Base-by-base conservation (phyloP, 2,329 filamentous ascomycete genomes). In the Trichoderma aggressivum region DNA sequence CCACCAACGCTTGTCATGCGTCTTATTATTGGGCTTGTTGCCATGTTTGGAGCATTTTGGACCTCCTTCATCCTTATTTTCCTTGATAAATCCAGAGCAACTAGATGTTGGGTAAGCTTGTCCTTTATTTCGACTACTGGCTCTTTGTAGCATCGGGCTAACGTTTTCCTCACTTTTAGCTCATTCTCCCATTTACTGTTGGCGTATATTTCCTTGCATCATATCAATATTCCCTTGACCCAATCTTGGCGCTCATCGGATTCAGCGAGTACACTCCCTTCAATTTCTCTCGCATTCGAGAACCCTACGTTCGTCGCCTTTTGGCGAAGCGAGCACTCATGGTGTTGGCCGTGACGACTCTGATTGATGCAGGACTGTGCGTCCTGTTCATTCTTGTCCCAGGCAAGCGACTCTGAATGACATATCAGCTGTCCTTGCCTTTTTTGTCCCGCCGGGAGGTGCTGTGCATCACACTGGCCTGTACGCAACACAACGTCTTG, bases 201-300 rank as follows among this genome's bases (percentile, higher is more conserved):
- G 95, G 94, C 28, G 89, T 97, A 36, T 99, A 99, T 82, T 90
- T 92, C 77, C 88, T 97, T 39, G 89, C 92, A 32, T 96, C 94
- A 3, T 97, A 98, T 78, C 95, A 98, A 81, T 99, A 98, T 83
- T 94, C 94, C 74, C 89, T 99, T 65, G 96, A 99, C 77, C 95
- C 97, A 0, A 85, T 97, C 73, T 89, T 98, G 80, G 96, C 94
- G 5, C 86, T 98, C 24, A 81, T 92, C n/a, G 94, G 95, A 43
- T 91, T 91, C 80, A 98, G 94, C 84, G 97, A 99, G 84, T 98
- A 98, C 83, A 98, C 95, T 0, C 94, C 97, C 64, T 94, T 98
- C 86, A 92, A 91, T 81, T 98, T 97, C 84, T 92, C 92, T 28
- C 88, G 89, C 53, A 93, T 98, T 74, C 90, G 92, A 70, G 96